Evolutionary conservation across 371 early-diverging fungal genomes (phyloP), one percentile per base, ranked within the genome.

Genomic region (Smittium mucronatum): DNA sequence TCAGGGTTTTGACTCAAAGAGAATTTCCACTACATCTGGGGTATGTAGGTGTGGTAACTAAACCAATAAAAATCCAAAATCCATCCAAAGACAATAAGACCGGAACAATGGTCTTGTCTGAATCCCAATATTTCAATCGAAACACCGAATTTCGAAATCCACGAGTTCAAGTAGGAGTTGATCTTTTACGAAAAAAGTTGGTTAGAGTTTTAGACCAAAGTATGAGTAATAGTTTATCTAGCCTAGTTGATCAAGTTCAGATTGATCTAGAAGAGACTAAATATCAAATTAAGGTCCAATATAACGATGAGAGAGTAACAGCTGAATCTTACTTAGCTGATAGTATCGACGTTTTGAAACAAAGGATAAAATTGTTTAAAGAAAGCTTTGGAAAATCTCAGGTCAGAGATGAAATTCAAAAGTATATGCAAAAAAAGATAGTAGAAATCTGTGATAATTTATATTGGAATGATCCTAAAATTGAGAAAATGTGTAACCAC

Each of bases 11-110:
- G 47, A 84, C 85, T 16, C 97, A 98, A 70, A 82, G 87, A 63
- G 91, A 96, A 67, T 94, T 94, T 74, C 96, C 95, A 8, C 79
- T 99, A 30, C 89, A 90, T 64, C 81, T 97, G 26, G 99, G 99
- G 2, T 99, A 98, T 76, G 88, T 98, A 72, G 99, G 99, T 30
- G 98, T 99, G 0, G 93, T 99, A 8, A 94, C 96, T 81, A 90
- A 91, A 77, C 78, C 82, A 2, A 63, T 70, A 0, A 30, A 28
- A 34, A 72, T 73, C 67, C 15, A 25, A 17, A 29, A 36, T 11
- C 29, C 17, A 15, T 28, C 30, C 25, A 63, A 67, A 36, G 25
- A 36, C 34, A 2, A 2, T 57, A 47, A 28, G 34, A 21, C 25
- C 2, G 70, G 70, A 8, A 32, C 35, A 1, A 63, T 73, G 16